A percentile compares a stretch with the other conserved stretches of the same genome.
phyloP scores from a whole-genome alignment of 164 flowering plant genomes.

The Piper betle region DNA sequence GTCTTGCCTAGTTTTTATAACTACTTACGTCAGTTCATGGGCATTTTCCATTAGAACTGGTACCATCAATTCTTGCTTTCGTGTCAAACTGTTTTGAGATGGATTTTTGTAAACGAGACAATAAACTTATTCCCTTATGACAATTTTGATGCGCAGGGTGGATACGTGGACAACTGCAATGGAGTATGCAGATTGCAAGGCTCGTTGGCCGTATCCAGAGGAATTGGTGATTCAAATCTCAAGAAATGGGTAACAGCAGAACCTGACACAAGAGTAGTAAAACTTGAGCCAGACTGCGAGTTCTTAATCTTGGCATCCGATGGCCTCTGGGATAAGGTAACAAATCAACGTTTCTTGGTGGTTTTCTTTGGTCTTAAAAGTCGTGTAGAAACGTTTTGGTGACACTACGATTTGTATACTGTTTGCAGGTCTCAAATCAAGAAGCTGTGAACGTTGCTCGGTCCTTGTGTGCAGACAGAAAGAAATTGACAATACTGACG shows the following conservation, averaged over 20 bases:
- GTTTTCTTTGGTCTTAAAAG: constrained; percentile 7
- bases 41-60: no score
- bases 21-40: no score
- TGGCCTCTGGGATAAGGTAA: constrained; percentile 90
- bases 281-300: constrained; percentile 48
- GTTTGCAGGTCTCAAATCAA: constrained; percentile 62
- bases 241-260: constrained; percentile 78
- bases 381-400: constrained; percentile 15
- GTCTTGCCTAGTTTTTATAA: no score
- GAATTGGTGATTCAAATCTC: constrained; percentile 62
- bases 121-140: no score
- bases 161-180: constrained; percentile 63
- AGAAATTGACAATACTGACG: constrained; percentile 23
- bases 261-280: constrained; percentile 60
- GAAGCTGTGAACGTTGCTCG: constrained; percentile 70
- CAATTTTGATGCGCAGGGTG: constrained; percentile 73
- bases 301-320: constrained; percentile 78
- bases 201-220: constrained; percentile 66
- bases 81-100: no score
- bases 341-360: not conserved
- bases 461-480: constrained; percentile 20
- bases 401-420: not conserved
- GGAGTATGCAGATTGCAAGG: constrained; percentile 93
- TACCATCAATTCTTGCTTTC: no score
- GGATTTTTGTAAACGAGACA: no score